Percentiles rank a stretch among this genome's conserved stretches.
Evolutionary conservation across 2,329 filamentous ascomycete species (phyloP).

Genomic region (Akanthomyces muscarius): DNA sequence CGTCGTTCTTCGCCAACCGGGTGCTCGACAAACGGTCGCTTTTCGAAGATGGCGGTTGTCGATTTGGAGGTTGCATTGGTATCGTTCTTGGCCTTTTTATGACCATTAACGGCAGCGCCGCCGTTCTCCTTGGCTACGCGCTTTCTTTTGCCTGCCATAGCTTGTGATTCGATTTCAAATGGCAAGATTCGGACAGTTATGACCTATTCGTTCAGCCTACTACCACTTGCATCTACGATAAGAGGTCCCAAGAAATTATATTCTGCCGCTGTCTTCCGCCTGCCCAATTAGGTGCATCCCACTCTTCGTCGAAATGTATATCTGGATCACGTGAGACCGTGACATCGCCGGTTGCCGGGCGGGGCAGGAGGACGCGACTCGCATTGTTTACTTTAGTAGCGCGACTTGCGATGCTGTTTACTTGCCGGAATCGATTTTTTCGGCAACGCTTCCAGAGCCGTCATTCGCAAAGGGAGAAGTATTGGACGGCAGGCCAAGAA

Average conservation of each 20-base stretch:
- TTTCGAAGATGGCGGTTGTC: slow-evolving; percentile 27
- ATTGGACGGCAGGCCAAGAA: not conserved
- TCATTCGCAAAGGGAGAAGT: slow-evolving; percentile 4
- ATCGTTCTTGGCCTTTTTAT: slow-evolving; percentile 32
- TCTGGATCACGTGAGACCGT: slow-evolving; percentile 8
- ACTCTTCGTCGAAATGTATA: not conserved
- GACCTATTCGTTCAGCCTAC: not conserved
- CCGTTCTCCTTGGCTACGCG: slow-evolving; percentile 26
- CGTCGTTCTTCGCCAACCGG: slow-evolving; percentile 50
- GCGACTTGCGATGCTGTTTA: slow-evolving; percentile 14
- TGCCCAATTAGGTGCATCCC: slow-evolving; percentile 4
- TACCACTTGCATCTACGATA: slow-evolving; percentile 9
- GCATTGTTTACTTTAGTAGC: slow-evolving; percentile 17
- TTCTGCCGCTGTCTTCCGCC: not conserved
- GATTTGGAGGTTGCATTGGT: slow-evolving; percentile 21
- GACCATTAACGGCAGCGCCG: slow-evolving; percentile 24
- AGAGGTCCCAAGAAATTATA: slow-evolving; percentile 14
- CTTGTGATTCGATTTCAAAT: slow-evolving; percentile 16
- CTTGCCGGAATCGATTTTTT: not conserved
- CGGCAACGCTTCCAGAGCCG: not conserved
- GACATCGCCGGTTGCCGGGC: slow-evolving; percentile 2
- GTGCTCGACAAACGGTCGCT: slow-evolving; percentile 47
- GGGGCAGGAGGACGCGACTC: slow-evolving; percentile 11
- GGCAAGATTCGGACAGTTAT: slow-evolving; percentile 22
- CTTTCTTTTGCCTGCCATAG: slow-evolving; percentile 35